Percentiles rank a stretch among this genome's conserved stretches.
Evolutionary conservation across 1,139 yeast species (phyloP).

Genomic region (Sugiyamaella pinicola): DNA sequence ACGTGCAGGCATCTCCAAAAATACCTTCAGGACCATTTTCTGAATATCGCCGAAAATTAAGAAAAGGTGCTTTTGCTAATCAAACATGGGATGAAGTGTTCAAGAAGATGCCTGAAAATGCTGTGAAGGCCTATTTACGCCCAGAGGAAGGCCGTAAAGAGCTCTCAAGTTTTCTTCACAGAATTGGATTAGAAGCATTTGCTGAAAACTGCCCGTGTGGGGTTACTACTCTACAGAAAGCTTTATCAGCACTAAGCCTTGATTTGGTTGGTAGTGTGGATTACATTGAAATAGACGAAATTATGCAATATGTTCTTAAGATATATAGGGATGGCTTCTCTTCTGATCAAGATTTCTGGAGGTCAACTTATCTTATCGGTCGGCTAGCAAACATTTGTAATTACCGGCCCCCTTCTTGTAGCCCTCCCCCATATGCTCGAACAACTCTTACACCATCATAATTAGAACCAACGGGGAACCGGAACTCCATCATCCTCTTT

Average conservation of each 20-base stretch:
- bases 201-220: conserved; percentile 7
- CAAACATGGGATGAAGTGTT: conserved; percentile 11
- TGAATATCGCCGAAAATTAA: conserved; percentile 7
- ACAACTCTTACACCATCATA: neutral
- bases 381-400: neutral
- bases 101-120: neutral
- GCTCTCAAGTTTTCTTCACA: conserved; percentile 9
- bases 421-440: conserved; percentile 14
- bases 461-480: neutral
- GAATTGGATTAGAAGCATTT: conserved; percentile 2
- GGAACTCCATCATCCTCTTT: too few species aligned
- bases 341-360: conserved; percentile 8
- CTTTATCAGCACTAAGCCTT: conserved; percentile 5
- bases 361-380: conserved; percentile 1
- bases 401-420: conserved; percentile 13
- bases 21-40: conserved; percentile 3
- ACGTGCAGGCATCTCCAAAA: neutral
- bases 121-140: neutral
- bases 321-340: conserved; percentile 1
- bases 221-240: conserved; percentile 2
- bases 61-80: conserved; percentile 1
- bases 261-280: neutral
- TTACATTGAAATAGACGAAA: neutral
- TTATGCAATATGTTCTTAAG: conserved; percentile 8
- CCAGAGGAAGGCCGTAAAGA: neutral